These are phyloP conservation scores for Phytophthora pseudosyringae DNA, from an alignment of 352 stramenopile genomes.

Conservation along the genomic window DNA sequence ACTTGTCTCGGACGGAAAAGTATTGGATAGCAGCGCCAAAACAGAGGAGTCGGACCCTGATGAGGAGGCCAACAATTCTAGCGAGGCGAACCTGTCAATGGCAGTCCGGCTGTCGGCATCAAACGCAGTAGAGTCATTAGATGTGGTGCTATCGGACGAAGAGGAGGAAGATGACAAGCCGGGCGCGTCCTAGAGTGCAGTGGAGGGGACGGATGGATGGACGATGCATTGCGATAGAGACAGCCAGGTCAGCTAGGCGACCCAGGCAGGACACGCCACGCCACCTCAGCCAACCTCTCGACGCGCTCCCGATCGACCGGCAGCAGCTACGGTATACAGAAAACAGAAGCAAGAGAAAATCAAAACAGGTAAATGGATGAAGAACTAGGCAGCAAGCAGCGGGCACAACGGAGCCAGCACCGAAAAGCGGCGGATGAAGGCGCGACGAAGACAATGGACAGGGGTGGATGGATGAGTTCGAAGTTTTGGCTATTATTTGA, in stretches of 20 bases:
- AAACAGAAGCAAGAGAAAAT: conserved; percentile 28
- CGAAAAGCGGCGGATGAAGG: conserved; percentile 46
- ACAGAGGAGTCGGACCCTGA: conserved; percentile 65
- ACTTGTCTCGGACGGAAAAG: conserved; percentile 44
- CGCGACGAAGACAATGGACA: conserved; percentile 29
- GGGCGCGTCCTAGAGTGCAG: conserved; percentile 38
- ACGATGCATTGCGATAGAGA: conserved; percentile 48
- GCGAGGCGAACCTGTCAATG: conserved; percentile 38
- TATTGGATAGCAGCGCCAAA: conserved; percentile 57
- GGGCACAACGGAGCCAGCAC: conserved; percentile 17
- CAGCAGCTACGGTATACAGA: conserved; percentile 38
- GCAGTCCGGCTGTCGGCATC: conserved; percentile 43
- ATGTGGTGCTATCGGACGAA: conserved; percentile 54
- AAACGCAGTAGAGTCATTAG: conserved; percentile 48
- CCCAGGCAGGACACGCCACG: conserved; percentile 27
- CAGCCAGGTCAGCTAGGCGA: conserved; percentile 35
- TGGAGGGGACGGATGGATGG: conserved; percentile 24
- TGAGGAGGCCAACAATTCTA: conserved; percentile 44
- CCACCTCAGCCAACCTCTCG: conserved; percentile 26
- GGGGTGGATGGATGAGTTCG: conserved; percentile 33
- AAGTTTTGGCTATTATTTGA: conserved; percentile 50
- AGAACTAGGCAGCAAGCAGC: conserved; percentile 7
- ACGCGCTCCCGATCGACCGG: conserved; percentile 25
- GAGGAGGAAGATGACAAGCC: conserved; percentile 47
- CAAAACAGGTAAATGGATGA: conserved; percentile 41